Base-by-base conservation (phyloP, 2,329 filamentous ascomycete genomes). In the Colletotrichum australisinense region DNA sequence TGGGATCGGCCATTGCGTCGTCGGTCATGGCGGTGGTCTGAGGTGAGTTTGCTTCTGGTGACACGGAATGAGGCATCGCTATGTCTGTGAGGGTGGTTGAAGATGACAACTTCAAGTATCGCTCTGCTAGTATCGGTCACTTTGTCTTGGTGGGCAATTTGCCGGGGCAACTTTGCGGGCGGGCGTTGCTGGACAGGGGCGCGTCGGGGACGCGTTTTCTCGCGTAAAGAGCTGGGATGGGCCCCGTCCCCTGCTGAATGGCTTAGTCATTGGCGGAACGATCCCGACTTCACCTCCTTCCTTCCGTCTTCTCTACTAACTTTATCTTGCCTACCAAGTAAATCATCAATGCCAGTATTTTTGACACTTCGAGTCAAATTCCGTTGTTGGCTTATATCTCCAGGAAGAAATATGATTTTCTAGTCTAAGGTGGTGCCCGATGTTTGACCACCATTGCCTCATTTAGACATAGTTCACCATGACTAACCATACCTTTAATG, bases 11-110 rank as follows among this genome's bases (percentile, higher is more conserved):
- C 80, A 83, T 83, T 19, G 79, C 80, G 73, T 83, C 79, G 73
- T 83, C 79, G 67, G 80, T 78, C 69, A 78, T 76, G 32, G 76
- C 76, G 2, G 12, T 53, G 11, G 24, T n/a, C 35, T 76, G 78
- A 68, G 81, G 78, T 22, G 77, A 78, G 49, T 76, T 76, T 35
- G 78, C 69, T 52, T 80, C 78, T n/a, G 80, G 78, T 4, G 83
- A 76, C 46, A 84, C 77, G 6, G 85, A 87, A 76, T 88, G 86
- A 49, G 86, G 86, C 86, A 88, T 88, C 58, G 55, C 66, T 53
- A n/a, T 7, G 12, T 24, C 26, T 16, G 26, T 32, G 8, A 32
- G n/a, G 42, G 38, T 68, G 24, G n/a, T 26, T 57, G 35, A 26
- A 64, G 9, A 19, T 53, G 46, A 30, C 24, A 16, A 19, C 7